Evolutionary conservation across 2,329 filamentous ascomycete species (phyloP).

Genomic region (Zasmidium cellare): DNA sequence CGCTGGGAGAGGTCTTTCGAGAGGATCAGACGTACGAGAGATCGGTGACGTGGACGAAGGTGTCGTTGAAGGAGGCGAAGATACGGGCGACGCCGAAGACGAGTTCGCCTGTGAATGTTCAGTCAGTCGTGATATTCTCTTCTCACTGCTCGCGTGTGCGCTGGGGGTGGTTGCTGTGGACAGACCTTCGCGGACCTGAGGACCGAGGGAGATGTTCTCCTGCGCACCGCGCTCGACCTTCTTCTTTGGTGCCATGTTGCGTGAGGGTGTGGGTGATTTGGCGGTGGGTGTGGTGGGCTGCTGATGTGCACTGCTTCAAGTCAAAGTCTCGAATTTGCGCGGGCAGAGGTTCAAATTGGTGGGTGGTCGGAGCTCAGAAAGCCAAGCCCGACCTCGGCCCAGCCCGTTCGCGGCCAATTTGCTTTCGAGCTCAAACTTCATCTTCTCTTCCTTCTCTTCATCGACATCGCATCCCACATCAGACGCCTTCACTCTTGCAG

Average conservation of each 20-base stretch:
- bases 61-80: constrained; percentile 75
- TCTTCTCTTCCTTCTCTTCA: constrained; percentile 7
- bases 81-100: constrained; percentile 98
- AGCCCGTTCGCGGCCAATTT: neutral
- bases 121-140: constrained; percentile 26
- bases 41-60: constrained; percentile 96
- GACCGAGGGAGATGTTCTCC: constrained; percentile 98
- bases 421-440: constrained; percentile 1
- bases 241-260: constrained; percentile 91
- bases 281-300: constrained; percentile 17
- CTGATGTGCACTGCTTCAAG: constrained; percentile 16
- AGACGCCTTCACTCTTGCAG: neutral
- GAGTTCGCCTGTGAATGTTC: constrained; percentile 70
- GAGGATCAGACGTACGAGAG: constrained; percentile 55
- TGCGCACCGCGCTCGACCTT: constrained; percentile 72
- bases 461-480: neutral
- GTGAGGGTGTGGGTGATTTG: constrained; percentile 25
- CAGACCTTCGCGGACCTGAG: constrained; percentile 92
- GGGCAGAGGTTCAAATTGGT: neutral
- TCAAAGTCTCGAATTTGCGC: constrained; percentile 8
- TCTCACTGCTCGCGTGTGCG: constrained; percentile 8
- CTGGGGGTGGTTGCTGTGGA: constrained; percentile 21
- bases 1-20: neutral
- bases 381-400: constrained; percentile 17
- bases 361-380: constrained; percentile 5